These are phyloP conservation scores for Jasminum sambac DNA, from an alignment of 257 asterid species.

Conservation along the genomic window DNA sequence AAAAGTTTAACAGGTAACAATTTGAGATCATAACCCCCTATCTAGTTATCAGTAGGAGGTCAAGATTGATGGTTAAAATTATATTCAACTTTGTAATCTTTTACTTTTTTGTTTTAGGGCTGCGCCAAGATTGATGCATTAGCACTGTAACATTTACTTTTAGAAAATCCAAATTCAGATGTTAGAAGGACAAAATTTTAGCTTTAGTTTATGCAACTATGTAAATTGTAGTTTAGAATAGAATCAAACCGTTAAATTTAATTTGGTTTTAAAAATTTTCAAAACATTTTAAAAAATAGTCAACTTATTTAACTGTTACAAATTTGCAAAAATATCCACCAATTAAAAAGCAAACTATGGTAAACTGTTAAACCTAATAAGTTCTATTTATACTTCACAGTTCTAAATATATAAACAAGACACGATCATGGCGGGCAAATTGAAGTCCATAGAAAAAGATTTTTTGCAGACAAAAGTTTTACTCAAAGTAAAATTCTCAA, in stretches of 20 bases:
- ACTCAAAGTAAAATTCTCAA: not conserved
- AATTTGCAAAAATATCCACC: not conserved
- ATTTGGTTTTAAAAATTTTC: not conserved
- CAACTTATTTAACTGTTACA: not conserved
- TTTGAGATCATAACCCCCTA: too few relatives aligned
- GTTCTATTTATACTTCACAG: not conserved
- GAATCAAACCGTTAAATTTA: not conserved
- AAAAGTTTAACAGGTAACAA: too few relatives aligned
- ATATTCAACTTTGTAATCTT: not conserved
- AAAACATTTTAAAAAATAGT: too few relatives aligned
- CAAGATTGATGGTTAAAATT: too few relatives aligned
- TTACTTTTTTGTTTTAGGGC: too few relatives aligned
- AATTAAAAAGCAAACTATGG: not conserved
- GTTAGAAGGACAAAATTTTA: not conserved
- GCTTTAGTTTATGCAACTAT: not conserved
- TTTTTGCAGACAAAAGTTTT: not conserved
- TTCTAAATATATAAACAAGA: not conserved
- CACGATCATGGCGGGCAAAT: not conserved
- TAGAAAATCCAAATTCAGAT: not conserved
- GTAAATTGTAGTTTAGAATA: not conserved
- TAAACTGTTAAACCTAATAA: not conserved
- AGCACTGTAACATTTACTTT: not conserved
- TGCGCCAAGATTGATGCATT: not conserved
- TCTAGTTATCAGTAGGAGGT: too few relatives aligned
- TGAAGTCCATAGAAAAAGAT: too few relatives aligned